Base-by-base conservation (phyloP, 2,329 filamentous ascomycete species). In the Lachnellula cervina region DNA sequence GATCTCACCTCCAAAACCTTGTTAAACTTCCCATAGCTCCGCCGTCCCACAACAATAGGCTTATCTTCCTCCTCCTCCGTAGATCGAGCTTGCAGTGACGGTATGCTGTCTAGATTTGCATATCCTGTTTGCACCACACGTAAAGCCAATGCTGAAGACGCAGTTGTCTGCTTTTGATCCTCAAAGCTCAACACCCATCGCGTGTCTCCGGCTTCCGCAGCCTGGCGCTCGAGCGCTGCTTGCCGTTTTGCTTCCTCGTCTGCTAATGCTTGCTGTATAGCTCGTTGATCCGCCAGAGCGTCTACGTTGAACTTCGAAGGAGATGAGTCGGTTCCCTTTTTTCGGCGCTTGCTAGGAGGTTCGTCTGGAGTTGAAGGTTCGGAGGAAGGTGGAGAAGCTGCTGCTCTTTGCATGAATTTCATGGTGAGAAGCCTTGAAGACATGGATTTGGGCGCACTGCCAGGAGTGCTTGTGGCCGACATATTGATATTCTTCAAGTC, bases 341-440 rank as follows among this genome's bases (percentile, higher is more conserved):
- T 88, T 61, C 83, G 80, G 62, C 84, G 84, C 71, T 92, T 91
- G 14, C 80, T 66, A 2, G 76, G 72, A n/a, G 75, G 81, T 17
- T 79, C 75, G 19, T 81, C 78, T 49, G 74, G 56, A 71, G 78
- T 66, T 70, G 76, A 68, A 60, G 80, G 70, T 75, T n/a, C n/a
- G n/a, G 52, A 65, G 70, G 59, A 73, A 69, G 76, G 75, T 49
- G 75, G 76, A 23, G 86, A 81, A 49, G 86, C 84, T 49, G 85
- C 87, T 60, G 89, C 88, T 66, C 92, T 83, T 77, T 96, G 92
- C 92, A 97, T 97, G 70, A 97, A 97, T 77, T 96, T 96, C 91
- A 96, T 97, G 38, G 89, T 92, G 68, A 95, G 79, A 48, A 97
- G 85, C 63, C 91, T 86, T 57, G 88, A 92, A 60, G 92, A 96